Evolutionary conservation across 2,329 filamentous ascomycete species (phyloP).

Genomic region (Colletotrichum costaricense): DNA sequence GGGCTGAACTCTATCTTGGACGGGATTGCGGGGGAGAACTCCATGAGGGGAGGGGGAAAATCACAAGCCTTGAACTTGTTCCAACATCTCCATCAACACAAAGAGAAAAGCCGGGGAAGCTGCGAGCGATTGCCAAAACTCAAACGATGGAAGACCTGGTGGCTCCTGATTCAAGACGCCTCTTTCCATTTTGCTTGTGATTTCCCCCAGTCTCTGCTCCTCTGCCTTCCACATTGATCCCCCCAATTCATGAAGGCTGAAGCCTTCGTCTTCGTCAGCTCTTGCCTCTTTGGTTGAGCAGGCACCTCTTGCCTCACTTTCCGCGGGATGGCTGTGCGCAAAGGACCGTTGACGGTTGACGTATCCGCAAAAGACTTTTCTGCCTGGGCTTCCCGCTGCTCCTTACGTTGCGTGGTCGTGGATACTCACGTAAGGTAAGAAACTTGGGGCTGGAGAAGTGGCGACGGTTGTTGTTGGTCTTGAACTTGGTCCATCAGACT

Average conservation of each 20-base stretch:
- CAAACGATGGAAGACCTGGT: conserved; percentile 10
- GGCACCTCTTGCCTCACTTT: not conserved
- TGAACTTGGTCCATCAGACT: not conserved
- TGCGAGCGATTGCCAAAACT: not conserved
- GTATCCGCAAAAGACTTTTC: not conserved
- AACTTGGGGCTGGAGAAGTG: not conserved
- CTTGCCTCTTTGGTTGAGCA: conserved; percentile 7
- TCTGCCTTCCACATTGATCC: not conserved
- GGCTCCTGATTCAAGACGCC: not conserved
- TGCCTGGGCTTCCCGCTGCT: not conserved
- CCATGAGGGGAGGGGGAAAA: not conserved
- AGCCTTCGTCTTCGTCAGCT: conserved; percentile 2
- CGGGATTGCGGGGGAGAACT: conserved; percentile 26
- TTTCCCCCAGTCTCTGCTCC: not conserved
- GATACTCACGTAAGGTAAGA: not conserved
- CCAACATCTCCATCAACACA: not conserved
- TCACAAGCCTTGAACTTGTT: conserved; percentile 24
- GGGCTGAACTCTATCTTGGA: conserved; percentile 34
- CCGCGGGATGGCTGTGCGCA: not conserved
- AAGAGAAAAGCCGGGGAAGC: conserved; percentile 14
- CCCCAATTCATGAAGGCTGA: conserved; percentile 1
- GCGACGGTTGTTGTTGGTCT: not conserved
- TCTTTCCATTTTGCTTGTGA: conserved; percentile 29
- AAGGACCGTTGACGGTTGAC: not conserved
- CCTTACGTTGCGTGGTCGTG: not conserved